phyloP scores from a whole-genome alignment of 495 filamentous ascomycete species.

The Amphirosellinia nigrospora region DNA sequence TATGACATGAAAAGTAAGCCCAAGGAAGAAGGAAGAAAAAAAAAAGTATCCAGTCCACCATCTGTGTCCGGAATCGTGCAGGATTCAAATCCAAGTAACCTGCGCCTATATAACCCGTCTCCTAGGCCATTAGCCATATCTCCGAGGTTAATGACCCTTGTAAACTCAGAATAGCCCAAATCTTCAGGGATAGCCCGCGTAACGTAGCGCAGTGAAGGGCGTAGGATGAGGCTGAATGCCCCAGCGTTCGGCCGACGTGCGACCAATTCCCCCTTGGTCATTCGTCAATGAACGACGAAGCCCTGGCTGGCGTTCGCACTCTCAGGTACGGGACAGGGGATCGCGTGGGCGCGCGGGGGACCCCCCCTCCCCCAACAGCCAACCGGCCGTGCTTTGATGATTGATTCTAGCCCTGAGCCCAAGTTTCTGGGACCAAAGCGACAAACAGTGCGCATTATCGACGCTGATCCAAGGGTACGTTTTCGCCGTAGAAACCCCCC shows the following conservation, averaged over 20 bases:
- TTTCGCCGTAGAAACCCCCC: conserved; percentile 59
- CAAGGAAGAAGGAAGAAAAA: not conserved
- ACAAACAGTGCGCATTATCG: conserved; percentile 36
- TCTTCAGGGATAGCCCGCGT: conserved; percentile 1
- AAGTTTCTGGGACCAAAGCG: not conserved
- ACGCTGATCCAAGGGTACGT: conserved; percentile 53
- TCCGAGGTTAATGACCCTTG: not conserved
- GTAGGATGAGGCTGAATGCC: conserved; percentile 15
- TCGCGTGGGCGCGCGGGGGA: not conserved
- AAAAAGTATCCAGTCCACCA: not conserved
- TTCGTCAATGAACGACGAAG: conserved; percentile 24
- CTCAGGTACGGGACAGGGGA: conserved; percentile 15
- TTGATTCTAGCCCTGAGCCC: not conserved
- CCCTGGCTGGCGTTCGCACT: not conserved
- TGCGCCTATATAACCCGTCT: conserved; percentile 9
- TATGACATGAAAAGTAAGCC: conserved; percentile 6
- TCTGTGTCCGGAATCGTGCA: conserved; percentile 12
- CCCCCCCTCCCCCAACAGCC: conserved; percentile 7
- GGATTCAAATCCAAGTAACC: conserved; percentile 23
- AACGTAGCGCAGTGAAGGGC: not conserved
- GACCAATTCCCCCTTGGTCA: not conserved
- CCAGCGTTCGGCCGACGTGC: conserved; percentile 2
- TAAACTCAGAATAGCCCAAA: conserved; percentile 1
- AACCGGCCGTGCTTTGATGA: not conserved
- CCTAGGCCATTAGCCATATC: not conserved